A percentile compares a stretch with the other conserved stretches of the same genome.
phyloP scores from a whole-genome alignment of 2,329 filamentous ascomycete genomes.

The Hypomyces rosellus region DNA sequence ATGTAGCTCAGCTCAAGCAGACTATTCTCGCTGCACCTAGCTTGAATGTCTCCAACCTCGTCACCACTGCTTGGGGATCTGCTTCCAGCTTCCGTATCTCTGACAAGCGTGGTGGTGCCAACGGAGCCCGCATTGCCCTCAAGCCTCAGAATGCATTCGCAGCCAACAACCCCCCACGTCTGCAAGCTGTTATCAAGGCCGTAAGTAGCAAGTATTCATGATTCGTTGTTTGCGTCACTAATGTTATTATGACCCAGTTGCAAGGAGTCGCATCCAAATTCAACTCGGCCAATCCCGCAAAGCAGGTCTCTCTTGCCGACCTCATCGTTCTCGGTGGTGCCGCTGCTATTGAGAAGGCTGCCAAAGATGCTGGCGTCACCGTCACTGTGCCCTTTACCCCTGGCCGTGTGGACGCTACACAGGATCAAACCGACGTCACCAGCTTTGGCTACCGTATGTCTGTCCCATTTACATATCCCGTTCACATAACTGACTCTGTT shows the following conservation, averaged over 20 bases:
- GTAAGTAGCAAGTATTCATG: slow-evolving; percentile 1
- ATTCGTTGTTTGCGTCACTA: slow-evolving; percentile 1
- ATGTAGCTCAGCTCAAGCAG: slow-evolving; percentile 60
- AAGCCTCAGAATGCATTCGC: slow-evolving; percentile 64
- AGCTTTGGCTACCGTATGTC: slow-evolving; percentile 48
- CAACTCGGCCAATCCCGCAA: slow-evolving; percentile 43
- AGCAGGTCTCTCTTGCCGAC: slow-evolving; percentile 70
- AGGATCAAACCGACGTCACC: slow-evolving; percentile 62
- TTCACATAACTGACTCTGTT: not conserved
- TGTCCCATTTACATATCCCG: not conserved
- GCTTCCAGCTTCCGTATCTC: slow-evolving; percentile 65
- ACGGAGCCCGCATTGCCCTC: slow-evolving; percentile 70
- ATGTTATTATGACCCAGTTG: slow-evolving; percentile 1
- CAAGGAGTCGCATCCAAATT: slow-evolving; percentile 55
- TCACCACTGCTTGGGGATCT: slow-evolving; percentile 61
- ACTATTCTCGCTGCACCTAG: slow-evolving; percentile 53
- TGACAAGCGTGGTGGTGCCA: slow-evolving; percentile 77
- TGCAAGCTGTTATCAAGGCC: slow-evolving; percentile 52
- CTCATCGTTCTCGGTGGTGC: slow-evolving; percentile 65
- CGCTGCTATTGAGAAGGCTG: slow-evolving; percentile 66
- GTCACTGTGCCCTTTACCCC: slow-evolving; percentile 65
- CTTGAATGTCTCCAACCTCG: slow-evolving; percentile 52
- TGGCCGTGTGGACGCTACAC: slow-evolving; percentile 63
- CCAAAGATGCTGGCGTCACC: slow-evolving; percentile 36
- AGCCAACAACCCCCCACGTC: slow-evolving; percentile 63